Evolutionary conservation across 257 asterid genomes (phyloP), one percentile per base, ranked within the genome.

Genomic region (Verbena officinalis): DNA sequence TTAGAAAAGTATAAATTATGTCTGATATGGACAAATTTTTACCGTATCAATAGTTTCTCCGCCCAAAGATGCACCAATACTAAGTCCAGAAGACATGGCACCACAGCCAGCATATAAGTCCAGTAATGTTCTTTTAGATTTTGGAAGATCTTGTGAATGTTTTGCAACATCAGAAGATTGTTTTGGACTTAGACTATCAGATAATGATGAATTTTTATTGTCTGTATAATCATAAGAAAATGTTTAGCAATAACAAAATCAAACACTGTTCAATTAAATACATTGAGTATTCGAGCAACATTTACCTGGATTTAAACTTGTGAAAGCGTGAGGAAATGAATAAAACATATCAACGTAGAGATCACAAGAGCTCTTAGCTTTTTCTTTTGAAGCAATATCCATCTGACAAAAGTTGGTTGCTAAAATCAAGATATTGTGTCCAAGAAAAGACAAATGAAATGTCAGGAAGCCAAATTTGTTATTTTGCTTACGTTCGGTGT

Each of bases 101-200:
- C 80, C 80, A 45, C 80, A 75, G 14, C 80, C 80, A 52, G 70
- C 36, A 36, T 75, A 75, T 19, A 75, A 64, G 20, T 75, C 80
- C 17, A 75, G 17, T 10, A 75, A 3, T 0, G 65, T 56, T 31
- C 11, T 13, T 52, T 52, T 63, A 6, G 64, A 44, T 58, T 17
- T 54, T n/a, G 31, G 30, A 1, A 31, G 16, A 22, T 13, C 59
- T 53, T 50, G 19, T 15, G 9, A 9, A 13, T 62, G 59, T 12
- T 63, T 46, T 4, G 31, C 34, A 19, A 11, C 17, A 19, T 55
- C 22, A 34, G 34, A 53, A 24, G 3, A 1, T 24, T 63, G 21
- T 16, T 14, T 19, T 24, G 36, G 43, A 15, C 5, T 9, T 8
- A 4, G 23, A 24, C 55, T 55, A 39, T 39, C 34, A 59, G 17